These are phyloP conservation scores for Lasiosphaeris hirsuta DNA, from an alignment of 495 filamentous ascomycete genomes.

Conservation along the genomic window DNA sequence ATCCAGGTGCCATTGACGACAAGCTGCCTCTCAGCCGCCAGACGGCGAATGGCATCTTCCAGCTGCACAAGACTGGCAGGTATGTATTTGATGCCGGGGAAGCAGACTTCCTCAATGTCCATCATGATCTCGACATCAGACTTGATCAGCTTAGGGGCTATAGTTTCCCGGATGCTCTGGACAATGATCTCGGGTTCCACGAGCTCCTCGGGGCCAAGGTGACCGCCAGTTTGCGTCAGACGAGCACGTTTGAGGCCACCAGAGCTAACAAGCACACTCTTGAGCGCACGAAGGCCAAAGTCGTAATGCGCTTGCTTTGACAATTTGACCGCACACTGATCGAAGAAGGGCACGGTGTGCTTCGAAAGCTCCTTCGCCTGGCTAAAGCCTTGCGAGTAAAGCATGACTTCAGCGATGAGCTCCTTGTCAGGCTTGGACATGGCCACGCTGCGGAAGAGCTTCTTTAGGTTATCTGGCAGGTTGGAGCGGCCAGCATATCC, in stretches of 20 bases:
- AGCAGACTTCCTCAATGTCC: slow-evolving; percentile 76
- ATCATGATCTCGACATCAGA: slow-evolving; percentile 87
- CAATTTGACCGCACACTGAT: slow-evolving; percentile 71
- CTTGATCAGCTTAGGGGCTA: slow-evolving; percentile 92
- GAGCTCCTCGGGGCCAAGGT: slow-evolving; percentile 64
- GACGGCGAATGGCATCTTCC: slow-evolving; percentile 73
- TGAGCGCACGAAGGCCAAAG: slow-evolving; percentile 94
- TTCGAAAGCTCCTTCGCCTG: slow-evolving; percentile 89
- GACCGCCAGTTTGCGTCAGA: slow-evolving; percentile 53
- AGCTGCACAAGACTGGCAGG: slow-evolving; percentile 80
- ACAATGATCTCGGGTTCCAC: slow-evolving; percentile 98
- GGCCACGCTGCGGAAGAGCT: slow-evolving; percentile 96
- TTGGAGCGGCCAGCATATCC: slow-evolving; percentile 98
- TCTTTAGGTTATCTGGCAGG: slow-evolving; percentile 97
- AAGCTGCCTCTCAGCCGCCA: slow-evolving; percentile 76
- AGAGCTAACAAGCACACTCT: slow-evolving; percentile 96
- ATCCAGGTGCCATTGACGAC: slow-evolving; percentile 94
- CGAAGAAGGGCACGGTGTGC: slow-evolving; percentile 96
- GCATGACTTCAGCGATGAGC: slow-evolving; percentile 98
- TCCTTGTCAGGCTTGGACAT: slow-evolving; percentile 99
- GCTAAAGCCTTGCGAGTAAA: slow-evolving; percentile 98
- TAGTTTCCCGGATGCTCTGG: slow-evolving; percentile 96
- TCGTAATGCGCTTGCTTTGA: slow-evolving; percentile 99
- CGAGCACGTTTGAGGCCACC: slow-evolving; percentile 89
- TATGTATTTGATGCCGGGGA: slow-evolving; percentile 90